Percentiles rank a stretch among this genome's conserved stretches.
phyloP scores from a whole-genome alignment of 306 rosid genomes.

The Pachyrhizus erosus region DNA sequence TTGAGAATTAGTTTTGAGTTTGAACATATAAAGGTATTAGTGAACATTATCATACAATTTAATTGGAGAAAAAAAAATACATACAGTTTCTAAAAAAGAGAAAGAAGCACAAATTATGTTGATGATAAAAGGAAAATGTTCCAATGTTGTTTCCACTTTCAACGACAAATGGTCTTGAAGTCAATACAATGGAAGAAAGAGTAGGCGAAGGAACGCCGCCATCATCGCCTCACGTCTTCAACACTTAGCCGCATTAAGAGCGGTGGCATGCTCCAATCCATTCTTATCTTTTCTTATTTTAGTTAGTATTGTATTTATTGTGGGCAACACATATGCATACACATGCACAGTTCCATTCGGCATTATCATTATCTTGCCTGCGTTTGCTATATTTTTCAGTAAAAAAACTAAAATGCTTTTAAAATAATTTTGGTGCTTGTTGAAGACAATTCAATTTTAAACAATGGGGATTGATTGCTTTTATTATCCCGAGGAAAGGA shows the following conservation, averaged over 20 bases:
- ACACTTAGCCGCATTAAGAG: neutral
- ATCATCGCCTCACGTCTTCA: neutral
- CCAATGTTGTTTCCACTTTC: neutral
- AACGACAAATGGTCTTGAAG: neutral
- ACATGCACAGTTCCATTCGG: neutral
- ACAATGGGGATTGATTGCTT: too few species aligned
- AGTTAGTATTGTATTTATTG: neutral
- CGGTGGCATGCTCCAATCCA: neutral
- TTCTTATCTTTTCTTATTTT: neutral
- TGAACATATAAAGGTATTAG: too few species aligned
- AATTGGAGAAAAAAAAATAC: too few species aligned
- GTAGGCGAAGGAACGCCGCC: neutral
- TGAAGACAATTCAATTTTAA: too few species aligned
- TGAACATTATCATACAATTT: too few species aligned
- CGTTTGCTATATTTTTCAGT: neutral
- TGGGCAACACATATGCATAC: neutral
- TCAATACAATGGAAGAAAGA: neutral
- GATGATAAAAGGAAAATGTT: neutral
- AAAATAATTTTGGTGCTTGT: too few species aligned
- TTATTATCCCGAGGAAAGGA: too few species aligned
- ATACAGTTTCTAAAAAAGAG: too few species aligned
- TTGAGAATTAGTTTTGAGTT: too few species aligned
- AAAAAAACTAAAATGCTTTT: too few species aligned
- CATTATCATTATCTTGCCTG: neutral
- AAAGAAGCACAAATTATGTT: too few species aligned